Conservation (phyloP, 1,139 yeast genomes). For the Debaryomyces robertsiae region DNA sequence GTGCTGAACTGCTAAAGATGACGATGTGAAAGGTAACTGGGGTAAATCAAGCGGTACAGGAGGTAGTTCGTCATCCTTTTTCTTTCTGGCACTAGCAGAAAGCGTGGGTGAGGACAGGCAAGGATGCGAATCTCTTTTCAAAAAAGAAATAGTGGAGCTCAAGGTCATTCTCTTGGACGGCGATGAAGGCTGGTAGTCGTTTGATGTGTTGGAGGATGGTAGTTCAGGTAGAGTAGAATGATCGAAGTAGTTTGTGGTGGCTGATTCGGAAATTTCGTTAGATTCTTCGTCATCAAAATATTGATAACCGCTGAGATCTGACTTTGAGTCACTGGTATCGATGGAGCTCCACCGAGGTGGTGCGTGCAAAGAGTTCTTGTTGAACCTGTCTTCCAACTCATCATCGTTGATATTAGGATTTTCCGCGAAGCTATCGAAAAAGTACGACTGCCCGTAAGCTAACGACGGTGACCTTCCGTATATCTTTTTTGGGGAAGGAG, state of each 20-base stretch:
- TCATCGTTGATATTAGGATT: constrained; percentile 12
- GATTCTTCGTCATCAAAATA: constrained; percentile 13
- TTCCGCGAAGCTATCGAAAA: neutral
- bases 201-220: constrained; percentile 24
- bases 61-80: constrained; percentile 39
- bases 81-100: constrained; percentile 13
- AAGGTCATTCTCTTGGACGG: constrained; percentile 24
- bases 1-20: constrained; percentile 51
- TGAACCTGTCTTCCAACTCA: constrained; percentile 16
- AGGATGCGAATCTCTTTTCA: constrained; percentile 18
- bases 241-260: constrained; percentile 38
- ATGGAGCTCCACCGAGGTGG: constrained; percentile 21
- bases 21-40: constrained; percentile 57
- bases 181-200: constrained; percentile 15
- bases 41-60: constrained; percentile 59
- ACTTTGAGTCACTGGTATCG: constrained; percentile 18
- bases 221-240: constrained; percentile 46
- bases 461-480: constrained; percentile 21
- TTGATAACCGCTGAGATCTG: constrained; percentile 14
- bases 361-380: constrained; percentile 14
- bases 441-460: constrained; percentile 10
- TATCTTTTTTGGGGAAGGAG: constrained; percentile 36
- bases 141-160: constrained; percentile 24
- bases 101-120: constrained; percentile 9
- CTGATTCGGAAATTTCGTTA: constrained; percentile 23